phyloP scores from a whole-genome alignment of 140 eudicot genomes.

The Flaveria floridana region DNA sequence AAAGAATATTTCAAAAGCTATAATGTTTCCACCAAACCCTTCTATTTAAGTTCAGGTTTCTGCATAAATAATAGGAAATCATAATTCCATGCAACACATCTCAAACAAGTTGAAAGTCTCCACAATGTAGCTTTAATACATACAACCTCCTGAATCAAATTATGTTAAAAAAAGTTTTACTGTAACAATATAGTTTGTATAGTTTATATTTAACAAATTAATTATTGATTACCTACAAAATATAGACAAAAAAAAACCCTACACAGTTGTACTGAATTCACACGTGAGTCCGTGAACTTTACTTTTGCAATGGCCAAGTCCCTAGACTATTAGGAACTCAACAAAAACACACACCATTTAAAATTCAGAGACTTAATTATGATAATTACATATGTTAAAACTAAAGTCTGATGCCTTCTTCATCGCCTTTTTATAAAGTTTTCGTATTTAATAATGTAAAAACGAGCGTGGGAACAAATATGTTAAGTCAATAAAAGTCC shows the following conservation, averaged over 20 bases:
- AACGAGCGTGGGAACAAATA: background rate
- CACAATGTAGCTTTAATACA: background rate
- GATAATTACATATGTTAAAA: background rate
- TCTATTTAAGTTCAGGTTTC: constrained; percentile 11
- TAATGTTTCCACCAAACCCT: background rate
- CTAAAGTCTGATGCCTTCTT: background rate
- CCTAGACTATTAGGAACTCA: background rate
- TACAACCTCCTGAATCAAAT: background rate
- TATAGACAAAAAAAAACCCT: background rate
- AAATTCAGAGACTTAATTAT: background rate
- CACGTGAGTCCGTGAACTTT: background rate
- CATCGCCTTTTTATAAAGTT: background rate
- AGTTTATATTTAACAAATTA: background rate
- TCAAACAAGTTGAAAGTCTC: background rate
- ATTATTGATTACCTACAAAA: background rate
- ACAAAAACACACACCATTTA: background rate
- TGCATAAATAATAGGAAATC: background rate
- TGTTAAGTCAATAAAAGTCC: background rate
- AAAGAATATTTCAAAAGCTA: background rate
- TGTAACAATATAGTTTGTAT: background rate
- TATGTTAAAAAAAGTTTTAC: background rate
- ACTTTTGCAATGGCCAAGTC: background rate
- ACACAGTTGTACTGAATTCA: background rate
- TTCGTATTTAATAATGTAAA: background rate
- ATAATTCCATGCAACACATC: constrained; percentile 3